Conservation (phyloP, 345 rosid genomes). For the Gynandropsis gynandra region DNA sequence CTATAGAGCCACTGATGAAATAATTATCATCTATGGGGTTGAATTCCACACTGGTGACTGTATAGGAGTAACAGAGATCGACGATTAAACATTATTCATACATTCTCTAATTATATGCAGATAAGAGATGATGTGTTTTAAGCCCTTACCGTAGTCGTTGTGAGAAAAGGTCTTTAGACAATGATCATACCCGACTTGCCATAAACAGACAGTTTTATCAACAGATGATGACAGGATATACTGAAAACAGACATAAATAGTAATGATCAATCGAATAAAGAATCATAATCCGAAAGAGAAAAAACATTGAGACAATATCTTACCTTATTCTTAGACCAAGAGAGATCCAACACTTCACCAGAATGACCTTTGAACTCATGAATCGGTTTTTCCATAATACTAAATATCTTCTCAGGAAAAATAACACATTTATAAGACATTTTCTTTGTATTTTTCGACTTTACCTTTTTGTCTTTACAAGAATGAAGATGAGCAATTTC, state of each 20-base stretch:
- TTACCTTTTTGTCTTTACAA: conserved; percentile 21
- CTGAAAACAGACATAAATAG: conserved; percentile 24
- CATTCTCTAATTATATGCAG: background rate
- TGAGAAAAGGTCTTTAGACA: conserved; percentile 36
- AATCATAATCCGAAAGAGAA: background rate
- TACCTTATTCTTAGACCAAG: conserved; percentile 48
- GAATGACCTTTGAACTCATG: conserved; percentile 46
- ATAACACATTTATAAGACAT: conserved; percentile 32
- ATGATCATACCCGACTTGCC: conserved; percentile 41
- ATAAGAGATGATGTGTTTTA: background rate
- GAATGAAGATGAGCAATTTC: conserved; percentile 26
- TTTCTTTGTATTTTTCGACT: conserved; percentile 20
- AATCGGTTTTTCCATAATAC: conserved; percentile 34
- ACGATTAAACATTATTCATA: too few species aligned
- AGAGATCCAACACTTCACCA: conserved; percentile 41
- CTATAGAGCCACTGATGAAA: conserved; percentile 56
- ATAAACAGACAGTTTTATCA: conserved; percentile 49
- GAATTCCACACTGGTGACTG: conserved; percentile 48
- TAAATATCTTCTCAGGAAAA: conserved; percentile 36
- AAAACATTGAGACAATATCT: conserved; percentile 5
- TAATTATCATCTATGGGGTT: conserved; percentile 44
- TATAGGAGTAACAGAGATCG: background rate
- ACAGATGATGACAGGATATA: conserved; percentile 40
- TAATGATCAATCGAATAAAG: conserved; percentile 2
- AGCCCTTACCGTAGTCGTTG: conserved; percentile 32